Base-by-base conservation (phyloP, 1,284 basidiomycete genomes). In the Mycosarcoma mackinlayi region DNA sequence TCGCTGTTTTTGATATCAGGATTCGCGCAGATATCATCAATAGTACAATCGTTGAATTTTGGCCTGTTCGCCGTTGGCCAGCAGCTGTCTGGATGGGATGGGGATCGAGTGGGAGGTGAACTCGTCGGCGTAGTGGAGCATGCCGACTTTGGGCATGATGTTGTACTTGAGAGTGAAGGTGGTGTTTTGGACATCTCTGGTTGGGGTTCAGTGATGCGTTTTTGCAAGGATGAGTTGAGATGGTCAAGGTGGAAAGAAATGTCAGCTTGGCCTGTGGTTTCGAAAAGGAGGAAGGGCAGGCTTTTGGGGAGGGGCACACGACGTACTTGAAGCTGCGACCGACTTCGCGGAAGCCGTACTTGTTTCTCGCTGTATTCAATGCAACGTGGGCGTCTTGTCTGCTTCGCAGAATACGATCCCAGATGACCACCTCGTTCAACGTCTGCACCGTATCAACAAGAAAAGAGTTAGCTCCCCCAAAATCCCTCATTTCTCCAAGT, bases 161-260 rank as follows among this genome's bases (percentile, higher is more conserved):
- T 94, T 94, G 85, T 93, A 95, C 79, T 91, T 91, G 42, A 95
- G 86, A 0, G 87, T 85, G 80, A 92, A 94, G 6, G 89, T 89
- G 14, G 90, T 85, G 19, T 65, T 57, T 11, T 87, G 46, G 44
- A 80, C 51, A 49, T 74, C 57, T 19, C 76, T 80, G 69, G n/a
- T n/a, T n/a, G n/a, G n/a, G n/a, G n/a, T n/a, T n/a, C n/a, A n/a
- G n/a, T n/a, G n/a, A n/a, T n/a, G n/a, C n/a, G n/a, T n/a, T n/a
- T n/a, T n/a, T 39, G 13, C 5, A 53, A 16, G 16, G 9, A 14
- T n/a, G 6, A 10, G 21, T n/a, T 13, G 24, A 35, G 24, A 33
- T 27, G 44, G 54, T 2, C n/a, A n/a, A n/a, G n/a, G n/a, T n/a
- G n/a, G n/a, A n/a, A n/a, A n/a, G n/a, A n/a, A n/a, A n/a, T n/a